These are phyloP conservation scores for Stemphylium beticola DNA, from an alignment of 2,329 filamentous ascomycete species.

Conservation along the genomic window DNA sequence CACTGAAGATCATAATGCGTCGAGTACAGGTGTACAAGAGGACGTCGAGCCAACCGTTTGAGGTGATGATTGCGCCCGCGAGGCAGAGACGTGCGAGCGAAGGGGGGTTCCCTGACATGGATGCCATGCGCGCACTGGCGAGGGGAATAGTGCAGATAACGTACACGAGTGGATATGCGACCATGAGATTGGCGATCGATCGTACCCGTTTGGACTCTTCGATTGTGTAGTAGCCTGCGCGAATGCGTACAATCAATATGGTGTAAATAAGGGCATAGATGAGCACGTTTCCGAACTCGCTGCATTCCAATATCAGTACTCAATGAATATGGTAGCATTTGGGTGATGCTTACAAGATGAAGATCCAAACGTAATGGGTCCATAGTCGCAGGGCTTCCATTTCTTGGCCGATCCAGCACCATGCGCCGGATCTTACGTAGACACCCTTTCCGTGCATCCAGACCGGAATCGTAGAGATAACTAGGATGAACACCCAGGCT, in stretches of 20 bases:
- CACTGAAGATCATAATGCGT: slow-evolving; percentile 60
- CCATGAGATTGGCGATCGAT: slow-evolving; percentile 62
- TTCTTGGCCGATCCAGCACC: slow-evolving; percentile 69
- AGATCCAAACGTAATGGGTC: slow-evolving; percentile 71
- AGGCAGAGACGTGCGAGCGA: slow-evolving; percentile 57
- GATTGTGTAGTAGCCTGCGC: slow-evolving; percentile 43
- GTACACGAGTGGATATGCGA: slow-evolving; percentile 73
- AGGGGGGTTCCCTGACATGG: slow-evolving; percentile 61
- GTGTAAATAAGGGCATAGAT: slow-evolving; percentile 56
- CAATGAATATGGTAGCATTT: not conserved
- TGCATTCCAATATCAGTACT: slow-evolving; percentile 11
- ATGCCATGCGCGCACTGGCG: slow-evolving; percentile 67
- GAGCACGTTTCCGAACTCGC: slow-evolving; percentile 58
- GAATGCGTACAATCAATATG: slow-evolving; percentile 49
- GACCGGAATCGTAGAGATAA: slow-evolving; percentile 61
- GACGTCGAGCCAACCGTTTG: slow-evolving; percentile 65
- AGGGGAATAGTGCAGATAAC: slow-evolving; percentile 72
- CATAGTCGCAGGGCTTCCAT: slow-evolving; percentile 63
- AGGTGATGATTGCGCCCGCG: slow-evolving; percentile 63
- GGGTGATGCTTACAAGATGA: slow-evolving; percentile 48
- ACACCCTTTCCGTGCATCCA: slow-evolving; percentile 53
- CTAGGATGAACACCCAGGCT: slow-evolving; percentile 66
- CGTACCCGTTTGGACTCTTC: slow-evolving; percentile 45
- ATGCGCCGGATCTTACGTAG: slow-evolving; percentile 70
- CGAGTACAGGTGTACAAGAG: slow-evolving; percentile 65